Conservation (phyloP, 371 early-diverging fungal species). For the Capillidium heterosporum region DNA sequence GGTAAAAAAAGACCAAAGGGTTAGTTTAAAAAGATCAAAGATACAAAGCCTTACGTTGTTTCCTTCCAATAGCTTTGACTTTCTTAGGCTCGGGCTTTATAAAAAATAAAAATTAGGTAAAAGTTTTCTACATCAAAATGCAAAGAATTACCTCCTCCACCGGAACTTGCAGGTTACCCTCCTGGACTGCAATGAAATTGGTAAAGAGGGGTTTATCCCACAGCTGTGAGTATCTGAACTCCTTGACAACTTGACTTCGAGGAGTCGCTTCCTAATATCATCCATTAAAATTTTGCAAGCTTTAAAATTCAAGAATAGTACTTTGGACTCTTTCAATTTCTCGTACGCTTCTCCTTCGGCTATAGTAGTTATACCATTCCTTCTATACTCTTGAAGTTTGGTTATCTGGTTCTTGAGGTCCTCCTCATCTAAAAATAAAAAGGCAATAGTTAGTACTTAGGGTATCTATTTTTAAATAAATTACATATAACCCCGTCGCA, state of each 20-base stretch:
- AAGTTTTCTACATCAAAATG: too few relatives aligned
- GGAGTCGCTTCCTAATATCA: neutral
- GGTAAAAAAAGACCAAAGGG: too few relatives aligned
- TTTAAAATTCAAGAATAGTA: slow-evolving; percentile 4
- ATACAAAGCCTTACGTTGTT: neutral
- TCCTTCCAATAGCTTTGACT: slow-evolving; percentile 1
- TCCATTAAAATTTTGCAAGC: neutral
- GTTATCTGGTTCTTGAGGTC: neutral
- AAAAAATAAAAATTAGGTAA: too few relatives aligned
- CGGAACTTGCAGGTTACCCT: too few relatives aligned
- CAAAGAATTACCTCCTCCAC: too few relatives aligned
- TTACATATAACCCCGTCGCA: slow-evolving; percentile 56
- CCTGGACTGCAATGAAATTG: too few relatives aligned
- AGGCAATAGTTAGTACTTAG: too few relatives aligned
- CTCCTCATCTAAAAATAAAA: neutral
- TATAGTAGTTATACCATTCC: slow-evolving; percentile 64
- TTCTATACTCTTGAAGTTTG: slow-evolving; percentile 66
- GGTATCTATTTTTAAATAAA: neutral
- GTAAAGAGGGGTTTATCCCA: neutral
- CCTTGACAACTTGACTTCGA: neutral
- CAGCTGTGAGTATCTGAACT: neutral
- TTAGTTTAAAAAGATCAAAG: neutral
- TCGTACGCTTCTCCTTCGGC: slow-evolving; percentile 60
- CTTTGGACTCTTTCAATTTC: slow-evolving; percentile 17
- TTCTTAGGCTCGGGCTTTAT: neutral